Conservation (phyloP, 2,329 filamentous ascomycete species). For the Drechslera avenae region DNA sequence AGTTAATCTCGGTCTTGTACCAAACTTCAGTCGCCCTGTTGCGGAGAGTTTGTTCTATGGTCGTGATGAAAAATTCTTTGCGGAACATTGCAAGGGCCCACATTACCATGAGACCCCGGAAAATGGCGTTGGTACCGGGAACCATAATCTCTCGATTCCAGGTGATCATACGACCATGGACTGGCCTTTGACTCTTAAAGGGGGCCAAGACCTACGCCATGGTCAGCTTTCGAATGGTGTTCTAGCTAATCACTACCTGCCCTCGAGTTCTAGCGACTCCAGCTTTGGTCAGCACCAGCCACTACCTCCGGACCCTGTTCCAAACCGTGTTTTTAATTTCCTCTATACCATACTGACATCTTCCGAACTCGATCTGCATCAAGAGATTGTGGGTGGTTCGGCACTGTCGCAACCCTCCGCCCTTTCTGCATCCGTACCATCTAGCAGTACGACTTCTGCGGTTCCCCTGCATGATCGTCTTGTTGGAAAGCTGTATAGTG, state of each 20-base stretch:
- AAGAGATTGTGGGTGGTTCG: not conserved
- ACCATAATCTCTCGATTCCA: not conserved
- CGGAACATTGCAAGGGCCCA: not conserved
- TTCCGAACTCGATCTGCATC: slow-evolving; percentile 18
- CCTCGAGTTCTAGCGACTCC: not conserved
- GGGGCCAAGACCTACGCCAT: not conserved
- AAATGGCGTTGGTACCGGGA: not conserved
- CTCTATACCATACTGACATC: slow-evolving; percentile 18
- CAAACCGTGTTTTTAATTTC: slow-evolving; percentile 7
- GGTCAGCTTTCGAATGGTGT: slow-evolving; percentile 1
- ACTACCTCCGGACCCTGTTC: not conserved
- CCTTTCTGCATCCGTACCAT: not conserved
- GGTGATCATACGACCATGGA: not conserved
- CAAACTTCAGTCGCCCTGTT: slow-evolving; percentile 33
- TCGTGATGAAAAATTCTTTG: not conserved
- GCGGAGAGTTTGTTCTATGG: slow-evolving; percentile 19
- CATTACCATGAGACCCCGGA: not conserved
- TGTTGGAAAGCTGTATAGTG: slow-evolving; percentile 17
- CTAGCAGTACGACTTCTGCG: not conserved
- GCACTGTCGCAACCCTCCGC: not conserved
- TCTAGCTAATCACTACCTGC: not conserved
- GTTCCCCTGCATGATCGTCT: slow-evolving; percentile 14
- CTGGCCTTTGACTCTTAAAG: not conserved
- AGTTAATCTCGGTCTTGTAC: slow-evolving; percentile 19
- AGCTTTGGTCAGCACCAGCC: not conserved